phyloP scores from a whole-genome alignment of 2,329 filamentous ascomycete genomes.

The Trichoderma atrobrunneum region DNA sequence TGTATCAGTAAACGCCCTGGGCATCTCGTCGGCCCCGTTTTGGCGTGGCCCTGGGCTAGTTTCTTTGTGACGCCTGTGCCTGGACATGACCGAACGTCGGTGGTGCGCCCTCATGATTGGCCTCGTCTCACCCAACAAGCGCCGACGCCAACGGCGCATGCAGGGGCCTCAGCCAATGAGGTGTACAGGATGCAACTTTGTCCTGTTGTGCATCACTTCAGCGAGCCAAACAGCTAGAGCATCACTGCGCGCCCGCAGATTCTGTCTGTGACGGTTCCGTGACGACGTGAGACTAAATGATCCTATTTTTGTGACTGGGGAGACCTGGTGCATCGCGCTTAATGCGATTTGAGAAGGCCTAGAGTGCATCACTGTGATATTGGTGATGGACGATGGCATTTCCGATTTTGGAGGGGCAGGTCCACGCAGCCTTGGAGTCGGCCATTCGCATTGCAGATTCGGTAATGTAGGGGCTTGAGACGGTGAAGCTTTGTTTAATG shows the following conservation, averaged over 20 bases:
- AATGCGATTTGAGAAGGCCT: constrained; percentile 6
- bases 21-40: constrained; percentile 4
- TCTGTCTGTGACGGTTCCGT: constrained; percentile 9
- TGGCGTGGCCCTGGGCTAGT: background rate
- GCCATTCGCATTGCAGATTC: background rate
- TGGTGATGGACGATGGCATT: background rate
- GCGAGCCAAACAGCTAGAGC: constrained; percentile 8
- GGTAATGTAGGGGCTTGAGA: background rate
- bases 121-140: constrained; percentile 12
- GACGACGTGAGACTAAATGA: constrained; percentile 2
- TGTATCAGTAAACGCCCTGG: constrained; percentile 19
- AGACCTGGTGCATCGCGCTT: constrained; percentile 11
- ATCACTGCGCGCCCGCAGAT: constrained; percentile 4
- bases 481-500: background rate
- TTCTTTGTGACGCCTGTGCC: constrained; percentile 8
- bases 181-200: background rate
- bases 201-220: background rate
- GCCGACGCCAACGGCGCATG: constrained; percentile 2
- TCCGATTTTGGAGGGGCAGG: background rate
- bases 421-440: background rate
- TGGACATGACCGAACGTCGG: background rate
- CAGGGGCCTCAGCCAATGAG: constrained; percentile 18
- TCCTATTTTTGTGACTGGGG: constrained; percentile 12
- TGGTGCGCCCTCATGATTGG: constrained; percentile 14
- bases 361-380: background rate